Percentiles rank a stretch among this genome's conserved stretches.
These are phyloP conservation scores for Tremella yokohamensis DNA, from an alignment of 768 basidiomycete species.

Conservation along the genomic window DNA sequence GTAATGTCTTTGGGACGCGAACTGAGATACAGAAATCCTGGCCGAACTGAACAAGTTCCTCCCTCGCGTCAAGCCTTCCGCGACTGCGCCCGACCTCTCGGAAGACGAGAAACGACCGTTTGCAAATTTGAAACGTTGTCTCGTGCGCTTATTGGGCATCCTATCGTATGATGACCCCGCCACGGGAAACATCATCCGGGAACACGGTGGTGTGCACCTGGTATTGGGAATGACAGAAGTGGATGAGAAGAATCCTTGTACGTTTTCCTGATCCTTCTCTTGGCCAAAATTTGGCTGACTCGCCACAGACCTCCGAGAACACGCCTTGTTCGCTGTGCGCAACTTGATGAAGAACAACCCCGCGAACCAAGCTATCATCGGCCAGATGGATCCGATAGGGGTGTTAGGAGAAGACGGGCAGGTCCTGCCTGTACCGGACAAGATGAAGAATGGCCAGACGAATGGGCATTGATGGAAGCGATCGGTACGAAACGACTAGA, in stretches of 20 bases:
- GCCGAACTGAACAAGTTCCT: conserved; percentile 73
- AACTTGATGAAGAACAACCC: conserved; percentile 71
- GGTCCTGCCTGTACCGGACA: conserved; percentile 48
- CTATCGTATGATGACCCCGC: conserved; percentile 63
- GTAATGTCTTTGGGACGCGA: too few species aligned
- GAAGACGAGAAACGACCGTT: conserved; percentile 59
- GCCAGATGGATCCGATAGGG: conserved; percentile 64
- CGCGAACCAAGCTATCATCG: conserved; percentile 76
- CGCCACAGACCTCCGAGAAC: conserved; percentile 79
- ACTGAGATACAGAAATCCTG: conserved; percentile 58
- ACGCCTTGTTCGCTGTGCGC: conserved; percentile 78
- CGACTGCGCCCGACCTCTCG: conserved; percentile 30
- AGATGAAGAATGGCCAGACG: conserved; percentile 19
- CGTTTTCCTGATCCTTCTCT: conserved; percentile 50
- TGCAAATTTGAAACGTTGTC: conserved; percentile 77
- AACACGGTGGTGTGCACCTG: conserved; percentile 69
- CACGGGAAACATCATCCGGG: conserved; percentile 71
- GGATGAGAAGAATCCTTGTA: conserved; percentile 89
- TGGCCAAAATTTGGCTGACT: neutral
- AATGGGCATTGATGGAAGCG: neutral
- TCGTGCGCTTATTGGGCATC: conserved; percentile 81
- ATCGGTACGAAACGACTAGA: neutral
- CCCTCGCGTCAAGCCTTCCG: conserved; percentile 70
- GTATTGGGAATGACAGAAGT: conserved; percentile 84
- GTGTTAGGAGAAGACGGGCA: conserved; percentile 62